Evolutionary conservation across 2,329 filamentous ascomycete genomes (phyloP).

Genomic region (Sclerotinia glacialis): DNA sequence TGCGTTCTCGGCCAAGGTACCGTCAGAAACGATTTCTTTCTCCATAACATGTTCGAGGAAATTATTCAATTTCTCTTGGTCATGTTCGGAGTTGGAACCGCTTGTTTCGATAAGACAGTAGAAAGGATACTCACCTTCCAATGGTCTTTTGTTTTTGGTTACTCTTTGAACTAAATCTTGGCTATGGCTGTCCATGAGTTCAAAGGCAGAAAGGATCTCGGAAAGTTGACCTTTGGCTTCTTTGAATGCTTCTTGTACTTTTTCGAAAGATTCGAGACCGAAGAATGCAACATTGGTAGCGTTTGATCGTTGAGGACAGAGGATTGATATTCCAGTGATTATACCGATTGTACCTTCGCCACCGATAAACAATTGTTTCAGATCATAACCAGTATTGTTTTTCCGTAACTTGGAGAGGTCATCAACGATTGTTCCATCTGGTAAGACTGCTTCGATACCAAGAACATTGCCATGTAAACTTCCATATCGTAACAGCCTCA

Average conservation of each 20-base stretch:
- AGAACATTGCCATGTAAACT: slow-evolving; percentile 91
- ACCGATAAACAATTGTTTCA: slow-evolving; percentile 96
- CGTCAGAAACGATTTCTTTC: slow-evolving; percentile 81
- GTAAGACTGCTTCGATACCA: slow-evolving; percentile 88
- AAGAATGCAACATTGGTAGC: slow-evolving; percentile 96
- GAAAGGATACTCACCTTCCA: slow-evolving; percentile 84
- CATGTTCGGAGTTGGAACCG: slow-evolving; percentile 90
- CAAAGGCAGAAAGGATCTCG: slow-evolving; percentile 95
- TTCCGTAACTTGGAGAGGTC: slow-evolving; percentile 87
- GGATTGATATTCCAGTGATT: slow-evolving; percentile 84
- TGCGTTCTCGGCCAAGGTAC: slow-evolving; percentile 88
- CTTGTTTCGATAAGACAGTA: slow-evolving; percentile 97
- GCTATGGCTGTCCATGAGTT: slow-evolving; percentile 87
- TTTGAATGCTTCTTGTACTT: slow-evolving; percentile 80
- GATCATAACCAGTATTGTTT: slow-evolving; percentile 98
- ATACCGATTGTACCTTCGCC: slow-evolving; percentile 93
- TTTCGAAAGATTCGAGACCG: slow-evolving; percentile 83
- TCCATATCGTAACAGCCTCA: slow-evolving; percentile 86
- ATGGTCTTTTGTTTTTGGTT: slow-evolving; percentile 72
- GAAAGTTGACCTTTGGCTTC: slow-evolving; percentile 87
- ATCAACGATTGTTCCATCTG: slow-evolving; percentile 88
- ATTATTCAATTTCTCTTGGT: slow-evolving; percentile 82
- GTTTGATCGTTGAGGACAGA: slow-evolving; percentile 81
- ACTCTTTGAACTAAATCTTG: slow-evolving; percentile 75
- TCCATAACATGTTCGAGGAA: slow-evolving; percentile 93